A percentile compares a stretch with the other conserved stretches of the same genome.
phyloP scores from a whole-genome alignment of 2,329 filamentous ascomycete genomes.

The Sporothrix phasma region DNA sequence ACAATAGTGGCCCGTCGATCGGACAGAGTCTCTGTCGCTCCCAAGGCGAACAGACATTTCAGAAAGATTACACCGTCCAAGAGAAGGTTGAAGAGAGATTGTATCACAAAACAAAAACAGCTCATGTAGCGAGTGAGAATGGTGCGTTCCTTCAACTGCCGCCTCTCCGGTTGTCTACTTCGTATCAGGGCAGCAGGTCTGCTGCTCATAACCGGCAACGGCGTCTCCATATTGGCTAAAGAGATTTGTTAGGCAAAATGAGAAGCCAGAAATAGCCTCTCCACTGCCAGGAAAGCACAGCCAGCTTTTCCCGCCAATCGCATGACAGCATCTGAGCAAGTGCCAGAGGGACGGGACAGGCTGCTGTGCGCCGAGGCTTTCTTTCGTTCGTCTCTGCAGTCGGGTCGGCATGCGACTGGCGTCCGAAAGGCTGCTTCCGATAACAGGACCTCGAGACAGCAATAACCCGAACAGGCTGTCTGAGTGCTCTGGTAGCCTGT shows the following conservation, averaged over 20 bases:
- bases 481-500: not conserved
- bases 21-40: no score
- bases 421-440: not conserved
- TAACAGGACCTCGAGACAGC: not conserved
- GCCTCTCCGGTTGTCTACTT: conserved; percentile 1
- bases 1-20: no score
- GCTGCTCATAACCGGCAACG: not conserved
- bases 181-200: not conserved
- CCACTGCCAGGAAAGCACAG: not conserved
- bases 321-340: conserved; percentile 1
- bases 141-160: not conserved
- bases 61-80: not conserved
- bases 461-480: not conserved
- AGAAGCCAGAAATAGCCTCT: not conserved
- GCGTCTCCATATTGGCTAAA: not conserved
- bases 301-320: conserved; percentile 9
- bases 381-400: not conserved
- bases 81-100: no score
- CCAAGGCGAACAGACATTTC: no score
- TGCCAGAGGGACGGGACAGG: conserved; percentile 2
- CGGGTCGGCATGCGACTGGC: not conserved
- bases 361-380: not conserved
- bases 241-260: not conserved
- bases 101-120: no score
- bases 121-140: not conserved